A percentile compares a stretch with the other conserved stretches of the same genome.
Conservation (phyloP, 495 filamentous ascomycete species). For the Lentithecium fluviatile region DNA sequence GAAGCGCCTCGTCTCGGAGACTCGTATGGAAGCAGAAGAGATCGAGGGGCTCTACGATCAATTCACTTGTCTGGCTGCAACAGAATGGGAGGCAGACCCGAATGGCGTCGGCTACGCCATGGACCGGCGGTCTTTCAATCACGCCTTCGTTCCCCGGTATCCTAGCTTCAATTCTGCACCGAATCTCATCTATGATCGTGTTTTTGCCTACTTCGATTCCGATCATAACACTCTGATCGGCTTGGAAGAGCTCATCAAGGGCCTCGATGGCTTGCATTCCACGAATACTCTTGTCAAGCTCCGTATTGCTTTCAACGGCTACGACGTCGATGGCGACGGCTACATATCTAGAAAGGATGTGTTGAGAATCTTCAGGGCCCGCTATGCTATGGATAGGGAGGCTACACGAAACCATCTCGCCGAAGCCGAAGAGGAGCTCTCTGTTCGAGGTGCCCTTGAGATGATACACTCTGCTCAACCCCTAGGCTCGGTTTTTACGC, state of each 20-base stretch:
- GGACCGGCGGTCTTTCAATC: constrained; percentile 85
- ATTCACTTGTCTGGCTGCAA: constrained; percentile 86
- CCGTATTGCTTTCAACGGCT: constrained; percentile 77
- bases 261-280: constrained; percentile 71
- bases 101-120: constrained; percentile 76
- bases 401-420: constrained; percentile 81
- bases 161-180: constrained; percentile 73
- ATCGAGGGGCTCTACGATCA: constrained; percentile 94
- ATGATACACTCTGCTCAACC: constrained; percentile 46
- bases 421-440: constrained; percentile 58
- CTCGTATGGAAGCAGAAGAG: constrained; percentile 76
- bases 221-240: constrained; percentile 85
- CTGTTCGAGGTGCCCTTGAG: constrained; percentile 67
- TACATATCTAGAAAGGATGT: constrained; percentile 87
- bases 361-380: constrained; percentile 84
- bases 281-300: constrained; percentile 53
- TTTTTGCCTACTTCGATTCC: constrained; percentile 94
- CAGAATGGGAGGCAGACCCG: constrained; percentile 81
- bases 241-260: constrained; percentile 88
- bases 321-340: constrained; percentile 88
- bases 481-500: constrained; percentile 40
- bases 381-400: constrained; percentile 81
- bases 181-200: constrained; percentile 89
- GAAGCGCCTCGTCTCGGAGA: constrained; percentile 63
- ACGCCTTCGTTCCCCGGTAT: constrained; percentile 79